Conservation (phyloP, 2,329 filamentous ascomycete species). For the Dothistroma septosporum region DNA sequence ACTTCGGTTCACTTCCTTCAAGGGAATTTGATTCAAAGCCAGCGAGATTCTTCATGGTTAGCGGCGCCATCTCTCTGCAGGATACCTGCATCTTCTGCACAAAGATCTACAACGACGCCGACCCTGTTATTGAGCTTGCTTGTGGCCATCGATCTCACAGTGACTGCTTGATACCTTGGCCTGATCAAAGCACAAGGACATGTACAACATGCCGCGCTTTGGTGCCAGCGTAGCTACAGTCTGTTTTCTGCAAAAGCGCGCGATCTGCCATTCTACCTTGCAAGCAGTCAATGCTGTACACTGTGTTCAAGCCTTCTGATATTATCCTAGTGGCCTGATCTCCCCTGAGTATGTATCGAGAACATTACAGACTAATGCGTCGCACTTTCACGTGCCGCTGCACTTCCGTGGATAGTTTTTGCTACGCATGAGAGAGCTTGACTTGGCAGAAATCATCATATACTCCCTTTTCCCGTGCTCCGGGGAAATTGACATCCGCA, state of each 20-base stretch:
- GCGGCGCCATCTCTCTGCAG: background rate
- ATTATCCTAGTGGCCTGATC: background rate
- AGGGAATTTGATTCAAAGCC: background rate
- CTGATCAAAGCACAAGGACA: background rate
- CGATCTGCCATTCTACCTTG: background rate
- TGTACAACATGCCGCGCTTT: background rate
- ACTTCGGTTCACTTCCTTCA: background rate
- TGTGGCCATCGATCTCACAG: background rate
- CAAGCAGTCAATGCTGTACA: too few species aligned
- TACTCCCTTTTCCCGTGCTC: too few species aligned
- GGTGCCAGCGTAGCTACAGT: background rate
- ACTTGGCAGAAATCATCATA: too few species aligned
- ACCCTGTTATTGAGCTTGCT: background rate
- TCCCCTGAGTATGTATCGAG: too few species aligned
- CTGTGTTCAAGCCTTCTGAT: background rate
- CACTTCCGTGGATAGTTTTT: too few species aligned
- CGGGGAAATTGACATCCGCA: too few species aligned
- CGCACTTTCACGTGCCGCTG: too few species aligned
- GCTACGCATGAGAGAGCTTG: too few species aligned
- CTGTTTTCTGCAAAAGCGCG: background rate
- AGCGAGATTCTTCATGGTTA: background rate
- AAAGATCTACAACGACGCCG: background rate
- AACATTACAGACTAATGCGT: too few species aligned
- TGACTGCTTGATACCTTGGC: background rate
- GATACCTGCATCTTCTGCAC: background rate